Percentiles rank a stretch among this genome's conserved stretches.
These are phyloP conservation scores for Xylariaceae sp. DNA, from an alignment of 2,329 filamentous ascomycete species.

Conservation along the genomic window DNA sequence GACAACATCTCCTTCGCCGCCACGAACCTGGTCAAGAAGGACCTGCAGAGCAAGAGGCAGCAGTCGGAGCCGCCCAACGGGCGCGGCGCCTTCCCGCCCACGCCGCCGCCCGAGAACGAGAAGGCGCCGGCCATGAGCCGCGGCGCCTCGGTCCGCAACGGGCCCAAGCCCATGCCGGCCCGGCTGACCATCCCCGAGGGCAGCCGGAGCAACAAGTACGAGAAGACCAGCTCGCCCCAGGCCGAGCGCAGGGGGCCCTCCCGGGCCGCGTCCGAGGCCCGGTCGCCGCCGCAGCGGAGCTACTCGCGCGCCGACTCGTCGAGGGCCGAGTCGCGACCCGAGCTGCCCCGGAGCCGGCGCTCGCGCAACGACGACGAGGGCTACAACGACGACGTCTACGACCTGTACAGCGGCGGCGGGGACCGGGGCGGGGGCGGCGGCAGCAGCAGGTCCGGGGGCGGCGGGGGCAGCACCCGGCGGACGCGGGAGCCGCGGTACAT, in stretches of 20 bases:
- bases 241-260: constrained; percentile 27
- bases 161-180: constrained; percentile 52
- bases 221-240: constrained; percentile 43
- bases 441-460: constrained; percentile 27
- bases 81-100: constrained; percentile 88
- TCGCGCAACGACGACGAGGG: constrained; percentile 51
- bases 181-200: constrained; percentile 56
- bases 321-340: constrained; percentile 35
- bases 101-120: constrained; percentile 89
- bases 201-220: constrained; percentile 44
- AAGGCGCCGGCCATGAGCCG: constrained; percentile 45
- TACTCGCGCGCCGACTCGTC: constrained; percentile 31
- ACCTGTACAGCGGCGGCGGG: constrained; percentile 44
- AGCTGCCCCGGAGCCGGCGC: constrained; percentile 23
- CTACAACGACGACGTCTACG: constrained; percentile 65
- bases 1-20: constrained; percentile 89
- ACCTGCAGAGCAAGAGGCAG: constrained; percentile 70
- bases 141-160: constrained; percentile 54
- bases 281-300: constrained; percentile 36
- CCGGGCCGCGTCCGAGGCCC: constrained; percentile 35
- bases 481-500: constrained; percentile 55
- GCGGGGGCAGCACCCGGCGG: too few species aligned
- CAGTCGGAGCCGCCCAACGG: constrained; percentile 76
- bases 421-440: constrained; percentile 32
- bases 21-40: constrained; percentile 85